Evolutionary conservation across 345 rosid species (phyloP).

Genomic region (Eutrema yunnanense): DNA sequence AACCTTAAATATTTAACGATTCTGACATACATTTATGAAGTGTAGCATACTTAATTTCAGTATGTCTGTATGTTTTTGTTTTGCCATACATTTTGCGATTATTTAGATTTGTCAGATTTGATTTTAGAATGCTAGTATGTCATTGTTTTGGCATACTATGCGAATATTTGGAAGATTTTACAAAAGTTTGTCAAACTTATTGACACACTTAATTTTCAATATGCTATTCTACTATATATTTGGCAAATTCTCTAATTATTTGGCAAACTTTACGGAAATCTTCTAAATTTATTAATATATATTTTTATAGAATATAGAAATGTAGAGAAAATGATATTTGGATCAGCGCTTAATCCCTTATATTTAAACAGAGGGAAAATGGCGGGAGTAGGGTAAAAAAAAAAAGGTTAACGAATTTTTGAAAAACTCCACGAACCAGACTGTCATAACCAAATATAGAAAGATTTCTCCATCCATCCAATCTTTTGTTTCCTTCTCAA

Average conservation of each 20-base stretch:
- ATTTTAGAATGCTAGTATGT: neutral
- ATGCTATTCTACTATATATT: no score
- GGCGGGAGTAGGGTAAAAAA: constrained; percentile 1
- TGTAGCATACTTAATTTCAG: neutral
- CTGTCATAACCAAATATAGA: constrained; percentile 4
- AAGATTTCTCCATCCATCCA: constrained; percentile 15
- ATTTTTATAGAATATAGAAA: no score
- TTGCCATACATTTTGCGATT: neutral
- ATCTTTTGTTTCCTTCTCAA: constrained; percentile 21
- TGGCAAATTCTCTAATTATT: no score
- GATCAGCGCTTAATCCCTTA: neutral
- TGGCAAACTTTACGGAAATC: no score
- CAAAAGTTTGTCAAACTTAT: no score
- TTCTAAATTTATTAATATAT: no score
- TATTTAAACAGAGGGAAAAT: neutral
- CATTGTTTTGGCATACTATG: no score
- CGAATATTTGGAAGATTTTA: no score
- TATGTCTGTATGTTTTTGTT: neutral
- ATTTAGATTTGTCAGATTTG: neutral
- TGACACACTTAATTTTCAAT: no score
- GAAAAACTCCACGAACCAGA: neutral
- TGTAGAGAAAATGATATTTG: no score
- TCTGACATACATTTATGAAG: neutral
- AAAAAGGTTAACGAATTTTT: neutral
- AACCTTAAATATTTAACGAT: no score